Evolutionary conservation across 225 moss, liverwort and hornwort genomes (phyloP).

Genomic region (Sphagnum contortum): DNA sequence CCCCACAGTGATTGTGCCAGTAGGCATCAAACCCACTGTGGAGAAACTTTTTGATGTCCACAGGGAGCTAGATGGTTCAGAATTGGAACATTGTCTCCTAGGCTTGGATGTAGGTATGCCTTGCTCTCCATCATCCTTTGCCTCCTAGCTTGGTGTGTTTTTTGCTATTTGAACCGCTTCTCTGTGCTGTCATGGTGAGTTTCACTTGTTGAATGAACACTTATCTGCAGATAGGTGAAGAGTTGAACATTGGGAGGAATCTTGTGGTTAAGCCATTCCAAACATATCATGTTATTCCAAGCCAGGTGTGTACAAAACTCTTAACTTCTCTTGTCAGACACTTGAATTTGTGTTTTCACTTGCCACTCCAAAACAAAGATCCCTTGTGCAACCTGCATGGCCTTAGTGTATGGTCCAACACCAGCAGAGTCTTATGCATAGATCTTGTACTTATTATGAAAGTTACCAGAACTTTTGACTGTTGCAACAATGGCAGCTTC

Average conservation of each 20-base stretch:
- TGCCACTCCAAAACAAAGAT: no score
- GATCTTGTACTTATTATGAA: no score
- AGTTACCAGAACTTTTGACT: no score
- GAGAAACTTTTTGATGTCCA: slow-evolving; percentile 76
- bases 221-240: slow-evolving; percentile 61
- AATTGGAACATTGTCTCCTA: slow-evolving; percentile 59
- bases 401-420: no score
- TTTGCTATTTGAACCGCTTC: not conserved
- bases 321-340: not conserved
- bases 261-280: slow-evolving; percentile 78
- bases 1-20: slow-evolving; percentile 79
- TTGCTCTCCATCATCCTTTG: not conserved
- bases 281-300: slow-evolving; percentile 85
- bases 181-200: not conserved
- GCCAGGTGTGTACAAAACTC: slow-evolving; percentile 46
- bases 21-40: slow-evolving; percentile 59
- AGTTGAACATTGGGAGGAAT: slow-evolving; percentile 80
- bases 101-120: slow-evolving; percentile 79
- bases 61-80: slow-evolving; percentile 70
- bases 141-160: not conserved
- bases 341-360: not conserved
- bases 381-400: no score
- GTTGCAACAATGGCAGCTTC: no score
- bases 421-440: no score
- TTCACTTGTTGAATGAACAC: no score